Percentiles rank a stretch among this genome's conserved stretches.
Conservation (phyloP, 345 rosid genomes). For the Murraya paniculata region DNA sequence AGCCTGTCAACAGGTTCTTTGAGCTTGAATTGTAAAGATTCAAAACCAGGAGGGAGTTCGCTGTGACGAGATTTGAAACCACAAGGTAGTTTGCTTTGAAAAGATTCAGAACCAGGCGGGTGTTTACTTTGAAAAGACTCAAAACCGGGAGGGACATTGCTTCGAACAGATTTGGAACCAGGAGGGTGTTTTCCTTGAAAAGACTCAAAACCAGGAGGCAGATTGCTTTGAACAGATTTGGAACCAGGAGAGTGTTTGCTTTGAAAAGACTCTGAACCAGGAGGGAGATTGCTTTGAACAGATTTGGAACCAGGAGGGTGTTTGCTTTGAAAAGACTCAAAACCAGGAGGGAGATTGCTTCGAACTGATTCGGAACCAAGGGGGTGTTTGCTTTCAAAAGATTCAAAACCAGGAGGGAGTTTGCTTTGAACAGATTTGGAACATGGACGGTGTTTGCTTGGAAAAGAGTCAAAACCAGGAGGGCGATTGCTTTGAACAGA, state of each 20-base stretch:
- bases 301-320: neutral
- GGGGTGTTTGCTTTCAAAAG: neutral
- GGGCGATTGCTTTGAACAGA: constrained; percentile 16
- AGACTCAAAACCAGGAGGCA: constrained; percentile 5
- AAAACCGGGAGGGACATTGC: neutral
- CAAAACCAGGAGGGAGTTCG: constrained; percentile 10
- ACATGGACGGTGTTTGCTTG: neutral
- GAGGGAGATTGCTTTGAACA: constrained; percentile 9
- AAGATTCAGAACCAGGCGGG: neutral
- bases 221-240: constrained; percentile 18
- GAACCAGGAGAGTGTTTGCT: neutral
- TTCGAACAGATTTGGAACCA: constrained; percentile 14
- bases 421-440: constrained; percentile 15
- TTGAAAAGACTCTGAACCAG: constrained; percentile 6
- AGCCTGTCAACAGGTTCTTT: constrained; percentile 20
- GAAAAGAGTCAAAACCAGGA: constrained; percentile 11
- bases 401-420: constrained; percentile 5
- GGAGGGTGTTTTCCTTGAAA: neutral
- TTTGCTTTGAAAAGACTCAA: constrained; percentile 6
- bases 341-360: constrained; percentile 8
- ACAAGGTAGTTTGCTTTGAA: constrained; percentile 20
- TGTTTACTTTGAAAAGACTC: constrained; percentile 18
- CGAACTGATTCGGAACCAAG: constrained; percentile 9
- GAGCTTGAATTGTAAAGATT: constrained; percentile 20
- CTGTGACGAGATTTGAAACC: constrained; percentile 17